Evolutionary conservation across 306 rosid genomes (phyloP).

Genomic region (Gillenia trifoliata): DNA sequence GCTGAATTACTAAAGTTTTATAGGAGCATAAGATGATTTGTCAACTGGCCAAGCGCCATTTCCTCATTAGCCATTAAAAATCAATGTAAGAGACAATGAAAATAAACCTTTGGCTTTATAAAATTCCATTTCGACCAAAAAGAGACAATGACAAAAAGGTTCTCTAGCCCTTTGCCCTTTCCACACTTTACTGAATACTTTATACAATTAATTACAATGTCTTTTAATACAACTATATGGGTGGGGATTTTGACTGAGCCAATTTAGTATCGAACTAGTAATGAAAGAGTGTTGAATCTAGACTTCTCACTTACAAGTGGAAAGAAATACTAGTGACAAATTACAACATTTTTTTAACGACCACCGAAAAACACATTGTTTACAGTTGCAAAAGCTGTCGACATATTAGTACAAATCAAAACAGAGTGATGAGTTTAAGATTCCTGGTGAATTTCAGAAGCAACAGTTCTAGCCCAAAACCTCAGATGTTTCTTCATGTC

Average conservation of each 20-base stretch:
- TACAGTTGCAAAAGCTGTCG: background rate
- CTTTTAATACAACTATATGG: background rate
- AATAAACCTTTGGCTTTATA: background rate
- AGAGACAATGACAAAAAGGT: background rate
- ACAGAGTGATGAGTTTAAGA: background rate
- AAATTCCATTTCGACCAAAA: background rate
- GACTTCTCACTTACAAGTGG: no score
- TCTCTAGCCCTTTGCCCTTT: background rate
- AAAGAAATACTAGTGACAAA: no score
- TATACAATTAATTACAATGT: background rate
- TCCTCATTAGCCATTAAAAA: background rate
- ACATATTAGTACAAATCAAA: background rate
- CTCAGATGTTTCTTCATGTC: slow-evolving; percentile 74
- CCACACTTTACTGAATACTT: no score
- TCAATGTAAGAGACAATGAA: background rate
- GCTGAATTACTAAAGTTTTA: no score
- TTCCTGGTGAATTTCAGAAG: slow-evolving; percentile 59
- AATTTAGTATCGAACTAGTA: no score
- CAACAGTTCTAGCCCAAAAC: slow-evolving; percentile 74
- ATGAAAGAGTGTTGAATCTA: no score
- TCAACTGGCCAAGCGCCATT: background rate
- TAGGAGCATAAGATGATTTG: background rate
- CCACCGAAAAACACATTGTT: background rate
- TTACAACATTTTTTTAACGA: background rate
- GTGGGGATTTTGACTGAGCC: no score